Conservation (phyloP, 257 asterid species). For the Craterostigma plantagineum region DNA sequence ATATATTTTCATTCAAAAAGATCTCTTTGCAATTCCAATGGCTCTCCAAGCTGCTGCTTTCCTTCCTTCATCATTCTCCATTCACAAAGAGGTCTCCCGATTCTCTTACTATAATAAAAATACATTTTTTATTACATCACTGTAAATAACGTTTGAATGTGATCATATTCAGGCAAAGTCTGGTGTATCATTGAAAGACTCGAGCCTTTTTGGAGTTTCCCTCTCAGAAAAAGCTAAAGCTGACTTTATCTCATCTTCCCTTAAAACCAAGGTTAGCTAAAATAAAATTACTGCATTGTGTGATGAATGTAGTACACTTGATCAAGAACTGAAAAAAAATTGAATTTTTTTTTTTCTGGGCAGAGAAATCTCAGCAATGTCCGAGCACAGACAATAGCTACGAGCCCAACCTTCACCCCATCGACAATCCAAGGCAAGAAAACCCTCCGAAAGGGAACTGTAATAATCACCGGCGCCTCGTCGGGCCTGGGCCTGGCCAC, state of each 20-base stretch:
- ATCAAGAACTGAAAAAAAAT: too few species aligned
- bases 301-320: too few species aligned
- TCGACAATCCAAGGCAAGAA: constrained; percentile 38
- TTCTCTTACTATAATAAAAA: background rate
- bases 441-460: constrained; percentile 51
- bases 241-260: constrained; percentile 9
- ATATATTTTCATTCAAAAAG: constrained; percentile 6
- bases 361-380: constrained; percentile 9
- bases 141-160: background rate
- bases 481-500: constrained; percentile 78
- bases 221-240: too few species aligned
- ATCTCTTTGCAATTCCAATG: constrained; percentile 14
- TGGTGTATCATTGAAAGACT: constrained; percentile 35
- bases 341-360: background rate
- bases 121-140: background rate
- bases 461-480: constrained; percentile 64
- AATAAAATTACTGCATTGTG: background rate
- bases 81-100: constrained; percentile 31
- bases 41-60: constrained; percentile 41
- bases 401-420: constrained; percentile 30
- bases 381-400: constrained; percentile 41
- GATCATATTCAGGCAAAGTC: constrained; percentile 40
- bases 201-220: constrained; percentile 56
- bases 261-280: background rate
- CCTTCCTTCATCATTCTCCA: constrained; percentile 29